Base-by-base conservation (phyloP, 176 grass and related monocot genomes). In the Carex parvula region DNA sequence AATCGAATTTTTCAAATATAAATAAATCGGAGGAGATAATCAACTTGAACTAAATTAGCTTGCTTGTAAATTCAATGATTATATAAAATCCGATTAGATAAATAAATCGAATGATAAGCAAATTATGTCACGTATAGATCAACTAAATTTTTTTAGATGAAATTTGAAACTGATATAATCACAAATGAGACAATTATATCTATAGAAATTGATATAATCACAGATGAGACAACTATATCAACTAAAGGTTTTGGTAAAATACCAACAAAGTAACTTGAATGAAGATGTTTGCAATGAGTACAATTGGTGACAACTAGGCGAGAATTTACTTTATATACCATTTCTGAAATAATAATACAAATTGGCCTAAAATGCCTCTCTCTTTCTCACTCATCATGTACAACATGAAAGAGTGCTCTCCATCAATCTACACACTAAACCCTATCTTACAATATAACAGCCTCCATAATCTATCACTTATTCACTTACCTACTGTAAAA, bases 361-460 rank as follows among this genome's bases (percentile, higher is more conserved):
- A 9, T 78, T 57, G 48, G 50, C 20, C 73, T 57, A 78, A 78
- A 56, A 56, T 77, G 21, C 50, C 13, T 29, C 13, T 56, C 72
- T 77, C 50, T 76, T 76, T n/a, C 14, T 32, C 56, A 77, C 44
- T 73, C 41, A 72, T 48, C 50, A 77, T 18, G 73, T 77, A 33
- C 24, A 77, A 56, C 24, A 16, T 56, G 42, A 77, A 77, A 56
- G 46, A 8, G 13, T 15, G 72, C 24, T 16, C 22, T 29, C 22
- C 72, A 76, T 55, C 22, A 30, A 56, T 16, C 5, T 53, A 78
- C 50, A 73, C 17, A 17, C 1, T 32, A 3, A 26, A 35, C 9
- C 48, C 21, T 55, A 76, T 29, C 72, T 76, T 57, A 56, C 14
- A 35, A 17, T 8, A 55, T 18, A 78, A 54, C 1, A 55, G 29